phyloP scores from a whole-genome alignment of 2,329 filamentous ascomycete species.

The Diaporthe ampelina region DNA sequence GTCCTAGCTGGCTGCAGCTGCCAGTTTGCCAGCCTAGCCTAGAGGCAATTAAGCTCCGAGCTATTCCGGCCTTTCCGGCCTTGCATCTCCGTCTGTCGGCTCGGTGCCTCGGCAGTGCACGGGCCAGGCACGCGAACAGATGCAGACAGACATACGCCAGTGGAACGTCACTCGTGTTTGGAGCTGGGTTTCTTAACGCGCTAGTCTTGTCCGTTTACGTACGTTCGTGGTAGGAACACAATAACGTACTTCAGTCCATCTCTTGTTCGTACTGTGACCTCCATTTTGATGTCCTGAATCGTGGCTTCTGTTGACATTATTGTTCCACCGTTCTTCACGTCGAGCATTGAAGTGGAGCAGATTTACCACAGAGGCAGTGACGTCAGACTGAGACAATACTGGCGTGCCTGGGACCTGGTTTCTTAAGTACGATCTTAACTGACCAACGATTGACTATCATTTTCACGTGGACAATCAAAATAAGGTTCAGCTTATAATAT shows the following conservation, averaged over 20 bases:
- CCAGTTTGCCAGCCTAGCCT: neutral
- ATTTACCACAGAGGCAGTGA: neutral
- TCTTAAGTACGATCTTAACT: too few species aligned
- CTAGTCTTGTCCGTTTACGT: neutral
- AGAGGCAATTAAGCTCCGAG: constrained; percentile 13
- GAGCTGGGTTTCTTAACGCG: neutral
- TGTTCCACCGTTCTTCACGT: neutral
- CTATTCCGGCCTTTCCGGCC: constrained; percentile 15
- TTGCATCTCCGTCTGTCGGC: constrained; percentile 20
- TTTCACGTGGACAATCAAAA: too few species aligned
- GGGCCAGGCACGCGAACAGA: neutral
- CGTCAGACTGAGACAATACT: neutral
- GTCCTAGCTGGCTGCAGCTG: neutral
- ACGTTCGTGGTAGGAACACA: neutral
- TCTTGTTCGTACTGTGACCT: neutral
- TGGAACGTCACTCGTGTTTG: constrained; percentile 4
- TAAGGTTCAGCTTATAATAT: too few species aligned
- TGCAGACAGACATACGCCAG: neutral
- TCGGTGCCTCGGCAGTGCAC: constrained; percentile 9
- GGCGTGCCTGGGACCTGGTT: too few species aligned
- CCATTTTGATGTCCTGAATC: fast-evolving
- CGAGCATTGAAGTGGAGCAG: neutral
- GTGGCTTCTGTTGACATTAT: too few species aligned
- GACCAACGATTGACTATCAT: too few species aligned
- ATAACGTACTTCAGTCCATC: neutral